These are phyloP conservation scores for Bigelowiella natans DNA, from an alignment of 78 protist species.

Conservation along the genomic window DNA sequence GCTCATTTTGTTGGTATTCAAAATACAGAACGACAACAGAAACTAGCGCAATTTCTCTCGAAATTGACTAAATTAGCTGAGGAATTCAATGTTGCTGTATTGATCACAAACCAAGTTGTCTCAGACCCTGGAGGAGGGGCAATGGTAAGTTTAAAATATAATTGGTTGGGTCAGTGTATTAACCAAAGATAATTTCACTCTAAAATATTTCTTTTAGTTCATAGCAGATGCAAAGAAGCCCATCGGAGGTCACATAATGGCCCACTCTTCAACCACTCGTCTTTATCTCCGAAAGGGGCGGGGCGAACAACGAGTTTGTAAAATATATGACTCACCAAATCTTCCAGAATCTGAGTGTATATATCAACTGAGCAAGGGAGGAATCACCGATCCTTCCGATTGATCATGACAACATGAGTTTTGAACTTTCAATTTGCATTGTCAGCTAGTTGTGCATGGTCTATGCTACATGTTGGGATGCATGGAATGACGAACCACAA, in stretches of 20 bases:
- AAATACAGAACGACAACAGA: slow-evolving; percentile 4
- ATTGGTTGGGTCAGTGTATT: background rate
- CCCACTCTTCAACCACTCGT: slow-evolving; percentile 97
- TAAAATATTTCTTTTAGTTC: background rate
- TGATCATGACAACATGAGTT: too few species aligned
- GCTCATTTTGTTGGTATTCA: too few species aligned
- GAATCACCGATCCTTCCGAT: slow-evolving; percentile 28
- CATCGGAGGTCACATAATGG: slow-evolving; percentile 98
- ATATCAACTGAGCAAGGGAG: slow-evolving; percentile 6
- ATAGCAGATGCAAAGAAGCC: slow-evolving; percentile 70
- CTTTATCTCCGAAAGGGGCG: slow-evolving; percentile 84
- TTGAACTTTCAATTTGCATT: too few species aligned
- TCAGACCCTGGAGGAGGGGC: slow-evolving; percentile 52
- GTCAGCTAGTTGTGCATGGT: too few species aligned
- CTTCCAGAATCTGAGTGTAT: slow-evolving; percentile 58
- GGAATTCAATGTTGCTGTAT: slow-evolving; percentile 94
- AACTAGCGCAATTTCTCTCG: slow-evolving; percentile 63
- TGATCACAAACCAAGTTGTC: slow-evolving; percentile 97
- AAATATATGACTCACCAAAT: slow-evolving; percentile 92
- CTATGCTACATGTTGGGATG: too few species aligned
- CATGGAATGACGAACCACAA: too few species aligned
- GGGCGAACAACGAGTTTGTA: slow-evolving; percentile 90
- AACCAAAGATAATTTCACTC: background rate
- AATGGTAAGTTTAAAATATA: background rate
- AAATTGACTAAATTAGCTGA: slow-evolving; percentile 81